Base-by-base conservation (phyloP, 208 protist genomes). In the Spongospora subterranea region DNA sequence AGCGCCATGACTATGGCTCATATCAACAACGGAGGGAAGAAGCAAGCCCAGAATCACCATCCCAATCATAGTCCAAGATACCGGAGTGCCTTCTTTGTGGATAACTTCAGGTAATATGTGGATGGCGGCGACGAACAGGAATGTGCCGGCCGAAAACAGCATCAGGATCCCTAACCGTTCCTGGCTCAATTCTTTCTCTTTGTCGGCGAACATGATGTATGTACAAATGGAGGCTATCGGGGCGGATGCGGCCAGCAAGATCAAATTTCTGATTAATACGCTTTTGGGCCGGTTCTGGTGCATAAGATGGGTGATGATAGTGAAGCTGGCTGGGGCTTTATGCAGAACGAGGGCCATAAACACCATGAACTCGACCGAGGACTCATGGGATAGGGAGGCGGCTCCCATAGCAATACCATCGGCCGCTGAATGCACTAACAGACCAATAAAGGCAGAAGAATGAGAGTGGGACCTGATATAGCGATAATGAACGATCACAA, bases 201-300 rank as follows among this genome's bases (percentile, higher is more conserved):
- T 82, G 71, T 43, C 71, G n/a, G 71, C 71, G n/a, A 82, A 82
- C n/a, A 82, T 20, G n/a, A 82, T 82, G n/a, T 40, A 82, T 35
- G 71, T 82, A 45, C 17, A 35, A 20, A 82, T 82, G n/a, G 71
- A 6, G n/a, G 71, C 71, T 20, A 82, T 35, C 35, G 71, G 71
- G 17, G 71, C 71, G 13, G 71, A 6, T 20, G 71, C 71, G 17
- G 71, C 6, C 6, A 82, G 35, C 71, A 82, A n/a, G 13, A 82
- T 45, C 71, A 82, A 43, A 43, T 43, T 45, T 43, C 71, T 6
- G 13, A 82, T 6, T 6, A 82, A 40, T 20, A 45, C n/a, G 71
- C 17, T 40, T 39, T n/a, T 6, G 6, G 17, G 6, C 13, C 71
- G 71, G 71, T 82, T 82, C 13, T 82, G 71, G 17, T 82, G 71